Evolutionary conservation across 2,329 filamentous ascomycete species (phyloP).

Genomic region (Hypocreales sp.): DNA sequence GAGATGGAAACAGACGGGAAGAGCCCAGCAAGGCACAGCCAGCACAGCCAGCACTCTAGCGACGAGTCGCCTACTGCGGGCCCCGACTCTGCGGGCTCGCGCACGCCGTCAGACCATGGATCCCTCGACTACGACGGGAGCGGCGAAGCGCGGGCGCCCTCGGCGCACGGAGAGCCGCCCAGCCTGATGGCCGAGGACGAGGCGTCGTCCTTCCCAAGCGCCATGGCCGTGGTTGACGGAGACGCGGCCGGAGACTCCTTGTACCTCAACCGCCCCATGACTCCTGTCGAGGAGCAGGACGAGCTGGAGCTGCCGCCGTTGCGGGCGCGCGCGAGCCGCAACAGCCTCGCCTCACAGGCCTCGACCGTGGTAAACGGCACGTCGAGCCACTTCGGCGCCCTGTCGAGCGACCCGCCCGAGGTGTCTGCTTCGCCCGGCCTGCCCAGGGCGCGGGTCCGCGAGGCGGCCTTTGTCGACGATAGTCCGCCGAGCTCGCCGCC

Average conservation of each 20-base stretch:
- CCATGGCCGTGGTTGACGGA: not conserved
- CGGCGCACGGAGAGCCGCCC: not conserved
- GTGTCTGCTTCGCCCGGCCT: conserved; percentile 26
- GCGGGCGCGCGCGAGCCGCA: conserved; percentile 12
- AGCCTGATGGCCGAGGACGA: conserved; percentile 1
- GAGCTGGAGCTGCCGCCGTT: conserved; percentile 21
- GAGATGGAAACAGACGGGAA: not conserved
- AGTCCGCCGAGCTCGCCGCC: conserved; percentile 36
- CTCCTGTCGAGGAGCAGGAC: conserved; percentile 10
- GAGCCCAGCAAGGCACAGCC: no score
- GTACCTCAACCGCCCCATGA: conserved; percentile 6
- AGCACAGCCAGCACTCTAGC: not conserved
- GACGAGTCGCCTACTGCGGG: not conserved
- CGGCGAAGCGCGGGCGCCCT: not conserved
- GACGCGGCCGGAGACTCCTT: conserved; percentile 3
- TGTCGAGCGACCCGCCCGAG: conserved; percentile 27
- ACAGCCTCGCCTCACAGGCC: conserved; percentile 18
- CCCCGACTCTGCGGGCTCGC: not conserved
- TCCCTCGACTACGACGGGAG: conserved; percentile 1
- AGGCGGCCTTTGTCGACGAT: conserved; percentile 19
- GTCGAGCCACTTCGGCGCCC: conserved; percentile 20
- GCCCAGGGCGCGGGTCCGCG: conserved; percentile 12
- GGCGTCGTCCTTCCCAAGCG: not conserved
- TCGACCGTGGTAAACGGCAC: conserved; percentile 22
- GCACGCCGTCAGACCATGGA: not conserved